Percentiles rank a stretch among this genome's conserved stretches.
Evolutionary conservation across 2,329 filamentous ascomycete genomes (phyloP).

Genomic region (Colletotrichum tropicicola): DNA sequence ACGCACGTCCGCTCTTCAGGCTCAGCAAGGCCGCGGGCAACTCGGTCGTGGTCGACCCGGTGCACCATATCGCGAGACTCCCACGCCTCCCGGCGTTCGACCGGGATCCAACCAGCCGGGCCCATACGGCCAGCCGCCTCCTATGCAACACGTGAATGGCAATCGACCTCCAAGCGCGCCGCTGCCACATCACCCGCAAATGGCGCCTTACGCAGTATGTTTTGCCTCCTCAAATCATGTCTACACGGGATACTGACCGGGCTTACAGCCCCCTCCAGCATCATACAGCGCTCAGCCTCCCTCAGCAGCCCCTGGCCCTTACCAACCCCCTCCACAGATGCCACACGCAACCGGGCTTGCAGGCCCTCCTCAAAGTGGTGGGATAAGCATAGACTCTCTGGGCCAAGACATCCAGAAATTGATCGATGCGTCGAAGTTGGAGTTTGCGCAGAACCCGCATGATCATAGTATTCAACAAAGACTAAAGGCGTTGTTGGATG

Average conservation of each 20-base stretch:
- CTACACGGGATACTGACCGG: background rate
- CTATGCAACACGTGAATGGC: slow-evolving; percentile 43
- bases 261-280: slow-evolving; percentile 43
- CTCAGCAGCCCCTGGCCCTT: slow-evolving; percentile 46
- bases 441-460: slow-evolving; percentile 79
- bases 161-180: slow-evolving; percentile 32
- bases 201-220: slow-evolving; percentile 26
- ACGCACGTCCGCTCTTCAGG: slow-evolving; percentile 60
- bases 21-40: slow-evolving; percentile 54
- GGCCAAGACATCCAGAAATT: slow-evolving; percentile 85
- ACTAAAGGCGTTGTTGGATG: slow-evolving; percentile 84
- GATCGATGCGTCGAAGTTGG: slow-evolving; percentile 75
- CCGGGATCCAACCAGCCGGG: slow-evolving; percentile 42
- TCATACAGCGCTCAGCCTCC: slow-evolving; percentile 48
- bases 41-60: slow-evolving; percentile 21
- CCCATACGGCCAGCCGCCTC: slow-evolving; percentile 46
- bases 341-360: slow-evolving; percentile 47
- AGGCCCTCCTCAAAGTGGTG: slow-evolving; percentile 38
- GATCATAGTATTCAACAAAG: slow-evolving; percentile 81
- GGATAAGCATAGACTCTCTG: slow-evolving; percentile 76
- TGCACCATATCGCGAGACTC: slow-evolving; percentile 74
- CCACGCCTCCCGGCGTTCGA: slow-evolving; percentile 72
- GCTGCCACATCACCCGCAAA: slow-evolving; percentile 24
- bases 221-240: background rate
- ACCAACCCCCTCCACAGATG: slow-evolving; percentile 51